Evolutionary conservation across 1,139 yeast genomes (phyloP), one percentile per base, ranked within the genome.

Genomic region (Geotrichum histeridarum): DNA sequence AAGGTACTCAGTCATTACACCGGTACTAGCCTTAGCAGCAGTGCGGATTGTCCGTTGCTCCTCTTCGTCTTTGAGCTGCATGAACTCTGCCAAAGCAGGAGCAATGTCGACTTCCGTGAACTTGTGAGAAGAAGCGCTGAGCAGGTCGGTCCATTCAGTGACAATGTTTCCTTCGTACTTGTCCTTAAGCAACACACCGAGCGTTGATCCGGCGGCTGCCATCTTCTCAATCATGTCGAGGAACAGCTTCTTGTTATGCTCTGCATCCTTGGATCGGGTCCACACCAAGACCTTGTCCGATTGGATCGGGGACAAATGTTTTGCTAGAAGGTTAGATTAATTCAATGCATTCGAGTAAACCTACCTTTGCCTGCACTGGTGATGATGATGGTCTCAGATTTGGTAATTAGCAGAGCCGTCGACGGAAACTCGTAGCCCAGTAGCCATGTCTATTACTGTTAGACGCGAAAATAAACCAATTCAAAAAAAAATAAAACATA

Each of bases 381-480:
- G 57, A 91, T 77, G 57, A 93, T 75, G 14, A 82, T 72, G 50
- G 84, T 75, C 63, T 81, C 82, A 46, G 79, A 79, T 54, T 79
- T 77, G 5, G 87, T 80, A 57, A 91, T 73, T 52, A 79, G 82
- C 57, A 93, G 72, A 44, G 83, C 84, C 1, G 98, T 90, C 55
- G 95, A 94, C 22, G 96, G 95, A 67, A 93, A 91, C 68, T 94
- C 98, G 68, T 91, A 93, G 6, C 98, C 97, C 57, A 93, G 74
- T 57, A 93, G 75, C 98, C 98, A 93, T 50, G 86, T 86, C 61
- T 59, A 45, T 35, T 27, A 36, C 11, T 27, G 37, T 46, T 45
- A 48, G 48, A 14, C 12, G 42, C 18, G 18, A 22, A 37, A 11
- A 14, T 3, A 37, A 11, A 37, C 11, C 42, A 47, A 27, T n/a